Evolutionary conservation across 2,329 filamentous ascomycete genomes (phyloP), one percentile per base, ranked within the genome.

Genomic region (Chrysoporthe puriensis): DNA sequence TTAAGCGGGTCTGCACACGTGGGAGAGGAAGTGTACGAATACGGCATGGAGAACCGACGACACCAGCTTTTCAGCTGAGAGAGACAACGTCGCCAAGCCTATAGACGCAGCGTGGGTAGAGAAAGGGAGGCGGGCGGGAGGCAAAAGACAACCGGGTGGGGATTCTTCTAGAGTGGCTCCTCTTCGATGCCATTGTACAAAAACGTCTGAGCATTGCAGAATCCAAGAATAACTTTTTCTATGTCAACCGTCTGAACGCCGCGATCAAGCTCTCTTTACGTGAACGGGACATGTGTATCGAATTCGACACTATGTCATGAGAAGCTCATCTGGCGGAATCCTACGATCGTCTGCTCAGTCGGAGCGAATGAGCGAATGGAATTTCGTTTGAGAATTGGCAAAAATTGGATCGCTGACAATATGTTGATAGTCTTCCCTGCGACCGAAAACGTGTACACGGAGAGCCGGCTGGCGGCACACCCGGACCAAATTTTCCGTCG

Each of bases 1-100:
- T 91, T 99, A 95, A 87, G 79, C 43, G 66, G 34, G 62, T 64
- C 66, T 21, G 26, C 32, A 58, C 18, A 46, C 40, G 48, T 26
- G 52, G 52, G 43, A 4, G 14, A 58, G 56, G 40, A 57, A 57
- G 32, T 70, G 68, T 70, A 71, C 56, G 64, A 68, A 43, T 70
- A 69, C 40, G 57, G 63, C 61, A 44, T 36, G 63, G 32, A 21
- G 44, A 32, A 58, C 21, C 54, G 64, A 40, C 40, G 61, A 52
- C 64, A 43, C 5, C 54, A 56, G 26, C 48, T 40, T 46, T n/a
- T 34, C 50, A 59, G 16, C 42, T 44, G 44, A 40, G 36, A 57
- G 40, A 57, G 60, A 63, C 18, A 62, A n/a, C 61, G 50, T 62
- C 50, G 61, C 44, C 58, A 59, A 57, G 50, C 64, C 60, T 61